These are phyloP conservation scores for Fusarium nodosum DNA, from an alignment of 2,329 filamentous ascomycete genomes.

Conservation along the genomic window DNA sequence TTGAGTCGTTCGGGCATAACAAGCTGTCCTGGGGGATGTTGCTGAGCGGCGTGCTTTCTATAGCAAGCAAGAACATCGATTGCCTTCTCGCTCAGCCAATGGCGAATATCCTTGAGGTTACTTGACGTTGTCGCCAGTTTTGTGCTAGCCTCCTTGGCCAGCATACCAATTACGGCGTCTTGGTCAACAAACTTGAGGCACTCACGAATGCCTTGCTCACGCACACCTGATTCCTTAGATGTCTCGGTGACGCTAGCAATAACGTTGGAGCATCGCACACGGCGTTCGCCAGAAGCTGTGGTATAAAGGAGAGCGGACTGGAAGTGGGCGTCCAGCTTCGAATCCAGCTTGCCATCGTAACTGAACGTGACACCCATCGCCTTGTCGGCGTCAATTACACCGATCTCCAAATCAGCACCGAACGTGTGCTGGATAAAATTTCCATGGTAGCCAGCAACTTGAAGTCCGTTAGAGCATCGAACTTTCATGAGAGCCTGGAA, in stretches of 20 bases:
- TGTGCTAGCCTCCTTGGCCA: constrained; percentile 94
- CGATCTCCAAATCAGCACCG: constrained; percentile 93
- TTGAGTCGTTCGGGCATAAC: constrained; percentile 96
- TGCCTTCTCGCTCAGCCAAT: constrained; percentile 87
- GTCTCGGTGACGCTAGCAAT: constrained; percentile 90
- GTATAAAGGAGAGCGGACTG: constrained; percentile 96
- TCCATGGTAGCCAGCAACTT: constrained; percentile 93
- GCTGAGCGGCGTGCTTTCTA: constrained; percentile 88
- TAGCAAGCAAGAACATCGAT: constrained; percentile 94
- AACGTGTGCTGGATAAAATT: constrained; percentile 97
- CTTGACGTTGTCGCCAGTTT: constrained; percentile 78
- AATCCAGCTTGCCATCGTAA: constrained; percentile 97
- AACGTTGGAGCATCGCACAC: constrained; percentile 92
- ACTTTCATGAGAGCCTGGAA: constrained; percentile 99
- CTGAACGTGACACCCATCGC: constrained; percentile 91
- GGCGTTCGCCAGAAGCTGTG: constrained; percentile 86
- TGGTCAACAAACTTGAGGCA: constrained; percentile 95
- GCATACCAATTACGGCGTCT: constrained; percentile 87
- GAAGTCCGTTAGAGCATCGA: constrained; percentile 94
- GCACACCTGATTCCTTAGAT: constrained; percentile 56
- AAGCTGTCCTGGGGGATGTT: constrained; percentile 90
- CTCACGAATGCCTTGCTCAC: constrained; percentile 75
- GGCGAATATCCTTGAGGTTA: constrained; percentile 86
- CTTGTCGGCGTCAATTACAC: constrained; percentile 92
- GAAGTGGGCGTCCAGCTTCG: constrained; percentile 97